These are phyloP conservation scores for Emericellopsis terricola DNA, from an alignment of 495 filamentous ascomycete species.

Conservation along the genomic window DNA sequence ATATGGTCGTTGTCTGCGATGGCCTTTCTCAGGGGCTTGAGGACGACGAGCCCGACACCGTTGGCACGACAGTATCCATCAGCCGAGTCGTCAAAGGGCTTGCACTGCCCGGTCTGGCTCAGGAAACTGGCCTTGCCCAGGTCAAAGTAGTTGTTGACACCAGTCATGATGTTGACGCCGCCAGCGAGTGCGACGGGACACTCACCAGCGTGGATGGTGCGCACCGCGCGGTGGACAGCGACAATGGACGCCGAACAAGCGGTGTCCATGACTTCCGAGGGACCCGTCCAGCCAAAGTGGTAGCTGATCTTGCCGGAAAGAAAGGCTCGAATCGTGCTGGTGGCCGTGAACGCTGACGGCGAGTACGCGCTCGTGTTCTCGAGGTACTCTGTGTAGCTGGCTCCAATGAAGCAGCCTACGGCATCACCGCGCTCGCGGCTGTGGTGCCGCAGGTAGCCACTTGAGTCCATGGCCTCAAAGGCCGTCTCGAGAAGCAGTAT, in stretches of 20 bases:
- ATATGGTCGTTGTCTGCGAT: constrained; percentile 24
- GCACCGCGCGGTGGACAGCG: constrained; percentile 27
- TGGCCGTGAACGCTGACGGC: constrained; percentile 9
- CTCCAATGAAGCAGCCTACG: constrained; percentile 14
- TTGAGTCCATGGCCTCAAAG: constrained; percentile 26
- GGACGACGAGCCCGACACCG: constrained; percentile 26
- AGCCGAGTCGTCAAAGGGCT: constrained; percentile 22
- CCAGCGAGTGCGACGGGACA: constrained; percentile 10
- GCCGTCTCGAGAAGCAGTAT: constrained; percentile 27
- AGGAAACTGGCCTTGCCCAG: constrained; percentile 22
- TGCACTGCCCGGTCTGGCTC: constrained; percentile 14
- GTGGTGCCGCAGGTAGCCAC: constrained; percentile 24
- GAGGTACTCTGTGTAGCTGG: constrained; percentile 11
- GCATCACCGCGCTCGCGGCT: constrained; percentile 21
- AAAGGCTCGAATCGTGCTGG: constrained; percentile 14
- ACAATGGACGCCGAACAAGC: constrained; percentile 31
- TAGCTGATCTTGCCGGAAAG: constrained; percentile 23
- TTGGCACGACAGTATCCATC: constrained; percentile 44
- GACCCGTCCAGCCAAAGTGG: constrained; percentile 21
- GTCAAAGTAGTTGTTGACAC: constrained; percentile 12
- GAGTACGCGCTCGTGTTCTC: constrained; percentile 13
- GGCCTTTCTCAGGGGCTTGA: constrained; percentile 33
- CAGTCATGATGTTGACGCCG: constrained; percentile 9
- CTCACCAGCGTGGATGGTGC: constrained; percentile 26
- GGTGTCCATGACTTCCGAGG: constrained; percentile 21